Evolutionary conservation across 2,329 filamentous ascomycete species (phyloP).

Genomic region (Diplodia mutila): DNA sequence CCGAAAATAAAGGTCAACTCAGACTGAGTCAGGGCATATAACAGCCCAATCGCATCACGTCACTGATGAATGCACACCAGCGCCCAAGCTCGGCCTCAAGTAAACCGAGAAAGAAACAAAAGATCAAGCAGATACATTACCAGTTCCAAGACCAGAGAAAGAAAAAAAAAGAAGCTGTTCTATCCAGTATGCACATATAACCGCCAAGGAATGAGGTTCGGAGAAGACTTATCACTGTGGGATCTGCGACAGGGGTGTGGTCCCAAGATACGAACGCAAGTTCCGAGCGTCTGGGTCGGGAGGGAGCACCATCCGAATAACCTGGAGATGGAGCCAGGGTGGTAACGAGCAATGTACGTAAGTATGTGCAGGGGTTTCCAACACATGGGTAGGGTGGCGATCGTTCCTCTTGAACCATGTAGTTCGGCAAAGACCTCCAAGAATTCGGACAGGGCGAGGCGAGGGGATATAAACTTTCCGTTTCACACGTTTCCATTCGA

Average conservation of each 20-base stretch:
- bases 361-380: not conserved
- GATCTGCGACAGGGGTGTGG: not conserved
- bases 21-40: too few relatives aligned
- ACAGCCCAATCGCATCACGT: too few relatives aligned
- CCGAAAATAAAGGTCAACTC: too few relatives aligned
- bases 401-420: not conserved
- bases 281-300: not conserved
- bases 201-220: not conserved
- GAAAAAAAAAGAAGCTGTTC: too few relatives aligned
- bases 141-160: too few relatives aligned
- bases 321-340: not conserved
- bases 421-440: not conserved
- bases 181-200: too few relatives aligned
- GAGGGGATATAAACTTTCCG: not conserved
- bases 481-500: not conserved
- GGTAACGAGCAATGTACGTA: not conserved
- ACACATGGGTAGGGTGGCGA: not conserved
- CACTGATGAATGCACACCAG: too few relatives aligned
- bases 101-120: too few relatives aligned
- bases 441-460: accelerated
- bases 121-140: too few relatives aligned
- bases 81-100: too few relatives aligned
- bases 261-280: not conserved
- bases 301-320: not conserved
- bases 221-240: not conserved